Evolutionary conservation across 257 asterid genomes (phyloP).

Genomic region (Solanum phureja): DNA sequence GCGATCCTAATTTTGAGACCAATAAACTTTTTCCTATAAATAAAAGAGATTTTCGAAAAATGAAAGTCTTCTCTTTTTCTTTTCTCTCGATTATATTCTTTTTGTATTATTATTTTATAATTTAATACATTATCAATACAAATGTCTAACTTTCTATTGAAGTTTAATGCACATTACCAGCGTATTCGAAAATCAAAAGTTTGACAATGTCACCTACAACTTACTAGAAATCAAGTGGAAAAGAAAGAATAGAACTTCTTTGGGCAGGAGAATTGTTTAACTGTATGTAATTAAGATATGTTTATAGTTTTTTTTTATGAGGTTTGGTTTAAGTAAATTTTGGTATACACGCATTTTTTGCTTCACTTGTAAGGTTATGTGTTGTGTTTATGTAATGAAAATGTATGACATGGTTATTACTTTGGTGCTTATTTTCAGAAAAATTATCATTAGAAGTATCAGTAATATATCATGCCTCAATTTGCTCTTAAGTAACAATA

Average conservation of each 20-base stretch:
- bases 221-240: not conserved
- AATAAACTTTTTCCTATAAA: not conserved
- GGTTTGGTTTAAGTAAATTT: too few relatives aligned
- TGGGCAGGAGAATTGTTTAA: not conserved
- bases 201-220: not conserved
- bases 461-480: too few relatives aligned
- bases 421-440: too few relatives aligned
- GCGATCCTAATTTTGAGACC: not conserved
- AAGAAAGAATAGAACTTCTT: not conserved
- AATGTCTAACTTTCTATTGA: not conserved
- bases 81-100: too few relatives aligned
- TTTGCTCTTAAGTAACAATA: too few relatives aligned
- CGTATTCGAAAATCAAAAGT: not conserved
- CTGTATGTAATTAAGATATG: not conserved
- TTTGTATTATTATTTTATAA: too few relatives aligned
- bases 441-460: too few relatives aligned
- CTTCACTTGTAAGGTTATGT: too few relatives aligned
- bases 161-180: not conserved
- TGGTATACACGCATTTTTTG: too few relatives aligned
- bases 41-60: not conserved
- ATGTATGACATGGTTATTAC: too few relatives aligned
- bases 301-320: too few relatives aligned
- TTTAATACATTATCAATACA: not conserved
- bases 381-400: too few relatives aligned
- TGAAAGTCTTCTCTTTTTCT: not conserved